Evolutionary conservation across 2,329 filamentous ascomycete genomes (phyloP), one percentile per base, ranked within the genome.

Genomic region (Herpotrichia juniperi): DNA sequence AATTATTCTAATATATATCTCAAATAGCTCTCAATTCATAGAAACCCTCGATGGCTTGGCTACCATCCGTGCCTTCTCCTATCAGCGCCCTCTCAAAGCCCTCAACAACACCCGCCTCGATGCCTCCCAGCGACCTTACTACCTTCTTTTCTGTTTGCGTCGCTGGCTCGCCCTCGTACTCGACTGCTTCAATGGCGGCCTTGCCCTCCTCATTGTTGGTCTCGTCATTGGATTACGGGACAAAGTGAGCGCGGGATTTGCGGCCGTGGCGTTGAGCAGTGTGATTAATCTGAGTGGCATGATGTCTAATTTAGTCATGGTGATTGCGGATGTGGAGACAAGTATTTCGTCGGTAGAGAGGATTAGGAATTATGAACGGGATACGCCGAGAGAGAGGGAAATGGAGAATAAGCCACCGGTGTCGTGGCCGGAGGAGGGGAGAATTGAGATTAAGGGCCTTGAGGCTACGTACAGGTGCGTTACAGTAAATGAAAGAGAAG

Each of bases 301-400:
- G 31, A 69, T 83, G 39, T 77, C 76, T 34, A 63, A 74, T 12
- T 57, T 81, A 9, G 68, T 81, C 3, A 54, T 71, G 1, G 74
- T 71, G n/a, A 84, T 80, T 80, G 83, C 81, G 1, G 71, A 73
- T 16, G 64, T 84, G 22, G 82, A 84, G 55, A 83, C 80, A 0
- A 76, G 76, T 22, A 74, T 84, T 32, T 81, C 81, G 3, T 80
- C 81, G 3, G 74, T 84, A 22, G 69, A 76, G 14, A 73, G 82
- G 7, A 72, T 83, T 45, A 78, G 77, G 56, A 69, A 74, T 8
- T 83, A 82, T 50, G 72, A 71, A 3, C 64, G 71, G 14, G 70
- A 62, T 12, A 74, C 75, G 2, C 73, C n/a, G 6, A 25, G 19
- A 10, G 39, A 28, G 26, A 6, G 7, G 7, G n/a, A n/a, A n/a